These are phyloP conservation scores for Chloromonas sp. DNA, from an alignment of 163 green algal species.

Conservation along the genomic window DNA sequence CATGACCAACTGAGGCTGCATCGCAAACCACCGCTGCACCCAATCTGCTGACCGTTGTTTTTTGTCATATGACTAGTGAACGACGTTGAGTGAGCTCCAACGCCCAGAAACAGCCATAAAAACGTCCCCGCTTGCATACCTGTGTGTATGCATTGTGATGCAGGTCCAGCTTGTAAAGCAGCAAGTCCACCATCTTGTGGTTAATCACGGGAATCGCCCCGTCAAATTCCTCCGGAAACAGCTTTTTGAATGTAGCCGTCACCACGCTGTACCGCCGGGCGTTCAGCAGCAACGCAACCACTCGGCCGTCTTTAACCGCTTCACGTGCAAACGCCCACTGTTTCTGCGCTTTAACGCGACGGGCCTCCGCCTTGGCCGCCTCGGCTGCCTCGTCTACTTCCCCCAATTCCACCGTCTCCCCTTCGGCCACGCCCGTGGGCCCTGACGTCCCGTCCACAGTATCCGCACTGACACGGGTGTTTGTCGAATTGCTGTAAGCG, in stretches of 20 bases:
- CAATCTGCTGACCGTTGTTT: no score
- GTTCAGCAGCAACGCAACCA: conserved; percentile 15
- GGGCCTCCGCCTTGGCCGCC: not conserved
- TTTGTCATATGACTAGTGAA: no score
- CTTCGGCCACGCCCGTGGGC: not conserved
- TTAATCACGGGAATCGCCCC: conserved; percentile 54
- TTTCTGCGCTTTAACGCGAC: not conserved
- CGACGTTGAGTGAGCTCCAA: no score
- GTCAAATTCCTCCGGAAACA: conserved; percentile 67
- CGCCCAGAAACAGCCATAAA: no score
- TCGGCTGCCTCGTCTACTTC: not conserved
- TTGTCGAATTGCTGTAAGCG: no score
- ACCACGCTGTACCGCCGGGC: conserved; percentile 30
- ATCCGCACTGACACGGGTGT: no score
- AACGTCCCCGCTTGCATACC: no score
- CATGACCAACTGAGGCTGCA: no score
- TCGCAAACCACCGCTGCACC: no score
- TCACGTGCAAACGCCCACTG: conserved; percentile 20
- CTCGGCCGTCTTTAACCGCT: conserved; percentile 11
- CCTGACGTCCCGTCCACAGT: no score
- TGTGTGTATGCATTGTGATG: conserved; percentile 1
- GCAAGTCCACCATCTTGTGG: conserved; percentile 58
- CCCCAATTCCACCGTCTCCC: not conserved
- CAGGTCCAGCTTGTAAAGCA: conserved; percentile 46
- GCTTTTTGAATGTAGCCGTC: conserved; percentile 30